Evolutionary conservation across 441 rosid genomes (phyloP).

Genomic region (Capsella rubella): DNA sequence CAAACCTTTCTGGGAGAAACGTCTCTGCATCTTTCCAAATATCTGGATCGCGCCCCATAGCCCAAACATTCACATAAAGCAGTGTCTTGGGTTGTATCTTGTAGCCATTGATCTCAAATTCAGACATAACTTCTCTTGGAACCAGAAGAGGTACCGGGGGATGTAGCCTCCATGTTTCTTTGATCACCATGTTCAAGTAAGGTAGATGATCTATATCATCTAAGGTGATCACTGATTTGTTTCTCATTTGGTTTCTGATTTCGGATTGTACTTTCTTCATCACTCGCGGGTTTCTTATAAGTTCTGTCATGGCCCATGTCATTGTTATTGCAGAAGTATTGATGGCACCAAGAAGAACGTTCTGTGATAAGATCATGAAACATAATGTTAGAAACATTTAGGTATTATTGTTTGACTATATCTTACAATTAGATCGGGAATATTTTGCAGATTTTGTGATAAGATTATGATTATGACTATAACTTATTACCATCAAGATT

Average conservation of each 20-base stretch:
- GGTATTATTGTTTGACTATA: background rate
- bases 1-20: slow-evolving; percentile 56
- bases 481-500: slow-evolving; percentile 45
- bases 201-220: background rate
- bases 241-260: background rate
- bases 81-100: background rate
- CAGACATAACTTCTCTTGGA: background rate
- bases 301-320: slow-evolving; percentile 66
- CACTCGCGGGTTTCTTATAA: slow-evolving; percentile 47
- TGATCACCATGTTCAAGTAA: background rate
- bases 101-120: background rate
- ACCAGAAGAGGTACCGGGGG: background rate
- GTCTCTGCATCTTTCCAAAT: slow-evolving; percentile 60
- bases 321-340: slow-evolving; percentile 47
- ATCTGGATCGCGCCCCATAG: slow-evolving; percentile 62
- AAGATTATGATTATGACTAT: too few species aligned
- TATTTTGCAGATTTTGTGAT: too few species aligned
- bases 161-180: slow-evolving; percentile 5
- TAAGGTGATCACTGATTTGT: background rate
- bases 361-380: slow-evolving; percentile 34
- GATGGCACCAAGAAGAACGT: slow-evolving; percentile 55
- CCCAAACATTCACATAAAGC: slow-evolving; percentile 2
- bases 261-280: slow-evolving; percentile 62
- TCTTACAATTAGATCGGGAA: background rate
- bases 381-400: background rate